Base-by-base conservation (phyloP, 1,139 yeast genomes). In the Chernovozyma aurita region DNA sequence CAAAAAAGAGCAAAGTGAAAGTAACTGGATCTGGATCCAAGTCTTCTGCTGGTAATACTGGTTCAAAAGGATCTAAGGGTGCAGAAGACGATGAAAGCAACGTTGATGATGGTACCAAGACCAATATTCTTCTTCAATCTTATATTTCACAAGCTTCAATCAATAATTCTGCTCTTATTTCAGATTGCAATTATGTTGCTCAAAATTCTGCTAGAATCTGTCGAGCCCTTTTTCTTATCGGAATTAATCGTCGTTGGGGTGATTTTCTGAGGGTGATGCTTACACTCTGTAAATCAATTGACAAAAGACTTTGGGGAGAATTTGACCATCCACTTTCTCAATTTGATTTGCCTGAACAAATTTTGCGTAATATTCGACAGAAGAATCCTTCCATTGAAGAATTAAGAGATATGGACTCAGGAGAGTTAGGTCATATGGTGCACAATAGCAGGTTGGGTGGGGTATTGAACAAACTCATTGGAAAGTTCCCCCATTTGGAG, bases 161-260 rank as follows among this genome's bases (percentile, higher is more conserved):
- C 27, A 75, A 73, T 45, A 95, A 88, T 42, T 80, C 97, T 1
- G 85, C 97, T 0, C 65, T 94, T 42, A 68, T 78, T 2, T 86
- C 97, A 0, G 98, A 94, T 58, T 73, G 88, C 29, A 85, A 86
- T 43, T 94, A 92, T 55, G 95, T 94, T 40, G 97, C 97, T 1
- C 98, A 94, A 52, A 94, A 94, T 49, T 76, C 97, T 2, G 88
- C 92, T 1, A 79, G 99, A 65, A 92, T 94, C 25, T 78, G 95
- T 48, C 74, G 98, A 18, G 97, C 98, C 0, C 65, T 94, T 34
- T 88, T 94, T 49, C 63, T 90, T 41, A 78, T 94, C 44, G 94
- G 95, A 28, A 67, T 90, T 32, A 85, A 86, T 52, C 71, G 97
- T 47, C 70, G 94, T 44, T 92, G 97, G 97, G 97, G 97, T 3